These are phyloP conservation scores for Exophiala sp. DNA, from an alignment of 2,329 filamentous ascomycete genomes.

Conservation along the genomic window DNA sequence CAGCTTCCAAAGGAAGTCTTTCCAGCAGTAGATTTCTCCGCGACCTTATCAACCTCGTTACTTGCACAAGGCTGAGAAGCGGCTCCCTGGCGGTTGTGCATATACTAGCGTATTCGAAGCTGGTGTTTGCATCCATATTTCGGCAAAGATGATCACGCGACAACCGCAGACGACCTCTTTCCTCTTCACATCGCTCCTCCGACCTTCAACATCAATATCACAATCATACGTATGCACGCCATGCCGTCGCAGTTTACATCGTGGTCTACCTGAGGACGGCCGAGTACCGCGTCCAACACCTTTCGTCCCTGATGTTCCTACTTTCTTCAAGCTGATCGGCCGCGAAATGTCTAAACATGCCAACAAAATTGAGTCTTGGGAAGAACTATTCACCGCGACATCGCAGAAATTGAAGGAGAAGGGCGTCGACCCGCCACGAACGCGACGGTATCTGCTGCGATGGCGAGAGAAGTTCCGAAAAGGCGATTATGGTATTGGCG, in stretches of 20 bases:
- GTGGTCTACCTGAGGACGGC: slow-evolving; percentile 16
- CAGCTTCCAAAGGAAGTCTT: background rate
- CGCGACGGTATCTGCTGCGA: slow-evolving; percentile 76
- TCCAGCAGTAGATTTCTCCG: background rate
- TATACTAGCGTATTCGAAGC: background rate
- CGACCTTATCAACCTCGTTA: no score
- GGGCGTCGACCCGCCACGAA: slow-evolving; percentile 80
- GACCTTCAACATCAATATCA: slow-evolving; percentile 16
- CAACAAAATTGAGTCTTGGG: slow-evolving; percentile 85
- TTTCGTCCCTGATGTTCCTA: slow-evolving; percentile 48
- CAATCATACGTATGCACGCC: slow-evolving; percentile 24
- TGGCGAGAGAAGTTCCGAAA: slow-evolving; percentile 84
- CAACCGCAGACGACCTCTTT: slow-evolving; percentile 7
- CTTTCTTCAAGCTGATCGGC: slow-evolving; percentile 88
- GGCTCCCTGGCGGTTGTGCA: background rate
- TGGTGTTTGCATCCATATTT: background rate
- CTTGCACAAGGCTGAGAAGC: no score
- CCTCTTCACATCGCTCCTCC: slow-evolving; percentile 19
- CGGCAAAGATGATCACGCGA: slow-evolving; percentile 16
- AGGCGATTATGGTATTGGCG: slow-evolving; percentile 75
- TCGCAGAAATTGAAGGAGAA: slow-evolving; percentile 75
- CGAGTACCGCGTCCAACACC: slow-evolving; percentile 68
- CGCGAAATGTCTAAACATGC: slow-evolving; percentile 78
- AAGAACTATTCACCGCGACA: slow-evolving; percentile 77
- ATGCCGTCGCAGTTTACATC: slow-evolving; percentile 23